Evolutionary conservation across 1,139 yeast species (phyloP), one percentile per base, ranked within the genome.

Genomic region (Hansenula sp.): DNA sequence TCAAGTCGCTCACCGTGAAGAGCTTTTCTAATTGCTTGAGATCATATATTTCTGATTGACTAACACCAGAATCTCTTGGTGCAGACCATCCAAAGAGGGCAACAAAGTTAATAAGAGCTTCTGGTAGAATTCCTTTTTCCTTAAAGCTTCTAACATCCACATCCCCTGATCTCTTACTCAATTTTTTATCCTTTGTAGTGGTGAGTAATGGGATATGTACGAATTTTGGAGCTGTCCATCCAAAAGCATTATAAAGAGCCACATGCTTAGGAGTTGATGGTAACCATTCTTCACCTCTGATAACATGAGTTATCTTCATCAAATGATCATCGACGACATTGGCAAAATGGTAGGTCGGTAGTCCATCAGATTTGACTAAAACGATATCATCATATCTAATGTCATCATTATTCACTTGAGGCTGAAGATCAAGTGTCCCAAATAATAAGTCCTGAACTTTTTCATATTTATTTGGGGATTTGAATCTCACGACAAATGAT

Each of bases 231-330:
- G 86, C 79, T 0, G 57, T 51, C 97, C 97, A 90, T 0, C 89
- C 92, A 59, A 92, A 82, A 0, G 97, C 96, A 18, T 73, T 55
- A 57, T 92, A 94, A 43, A 92, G 62, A 0, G 96, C 94, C 36
- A 88, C 71, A 57, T 92, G 99, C 51, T 90, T 92, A 3, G 97
- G 96, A 0, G 98, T 92, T 0, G 97, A 86, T 1, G 96, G 83
- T 10, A 92, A 67, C 99, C 99, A 94, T 61, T 92, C 97, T 57
- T 92, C 98, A 29, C 99, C 99, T 48, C 99, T 71, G 11, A 92
- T 79, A 10, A 92, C 98, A 61, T 94, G 97, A 0, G 97, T 86
- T 32, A 92, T 85, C 37, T 77, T 63, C 98, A 92, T 94, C 38
- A 85, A 64, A 60, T 90, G 95, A 59, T 92, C 99, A 57, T 92